These are phyloP conservation scores for Schizosaccharomyces cryophilus DNA, from an alignment of 805 yeast genomes.

Conservation along the genomic window DNA sequence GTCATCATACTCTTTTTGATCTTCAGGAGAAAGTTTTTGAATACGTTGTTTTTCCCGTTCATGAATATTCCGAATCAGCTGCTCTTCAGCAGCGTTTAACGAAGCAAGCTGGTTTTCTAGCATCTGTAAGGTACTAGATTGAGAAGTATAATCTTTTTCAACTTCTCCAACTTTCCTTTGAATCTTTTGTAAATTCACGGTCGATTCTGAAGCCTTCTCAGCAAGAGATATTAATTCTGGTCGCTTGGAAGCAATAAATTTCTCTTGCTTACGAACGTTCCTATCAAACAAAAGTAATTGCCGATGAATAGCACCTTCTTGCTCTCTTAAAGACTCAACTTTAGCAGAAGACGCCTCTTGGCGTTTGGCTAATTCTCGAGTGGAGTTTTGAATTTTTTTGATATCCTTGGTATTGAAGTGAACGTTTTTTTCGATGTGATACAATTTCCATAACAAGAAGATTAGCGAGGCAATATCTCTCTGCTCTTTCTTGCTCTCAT, in stretches of 20 bases:
- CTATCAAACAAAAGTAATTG: slow-evolving; percentile 13
- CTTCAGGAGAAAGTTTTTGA: neutral
- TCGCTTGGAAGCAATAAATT: slow-evolving; percentile 18
- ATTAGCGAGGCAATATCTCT: slow-evolving; percentile 16
- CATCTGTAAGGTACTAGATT: slow-evolving; percentile 19
- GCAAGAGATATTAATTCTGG: slow-evolving; percentile 36
- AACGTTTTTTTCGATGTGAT: slow-evolving; percentile 25
- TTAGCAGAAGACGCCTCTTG: slow-evolving; percentile 4
- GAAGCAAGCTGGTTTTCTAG: slow-evolving; percentile 24
- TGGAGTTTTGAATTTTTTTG: slow-evolving; percentile 6
- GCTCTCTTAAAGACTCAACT: slow-evolving; percentile 4
- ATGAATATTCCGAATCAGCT: slow-evolving; percentile 17
- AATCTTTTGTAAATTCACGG: slow-evolving; percentile 22
- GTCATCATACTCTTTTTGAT: slow-evolving; percentile 12
- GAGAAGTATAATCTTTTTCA: slow-evolving; percentile 27
- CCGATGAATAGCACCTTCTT: slow-evolving; percentile 8
- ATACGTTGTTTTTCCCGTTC: slow-evolving; percentile 10
- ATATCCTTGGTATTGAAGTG: slow-evolving; percentile 11
- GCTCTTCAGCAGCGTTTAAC: slow-evolving; percentile 19
- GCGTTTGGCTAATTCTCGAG: slow-evolving; percentile 4
- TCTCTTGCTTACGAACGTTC: slow-evolving; percentile 17
- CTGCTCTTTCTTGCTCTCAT: slow-evolving; percentile 21
- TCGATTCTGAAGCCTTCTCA: slow-evolving; percentile 27
- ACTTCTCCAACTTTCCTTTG: slow-evolving; percentile 27
- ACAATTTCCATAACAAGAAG: slow-evolving; percentile 38